Base-by-base conservation (phyloP, 1,139 yeast species). In the Keqinozyma sinolaborantium region DNA sequence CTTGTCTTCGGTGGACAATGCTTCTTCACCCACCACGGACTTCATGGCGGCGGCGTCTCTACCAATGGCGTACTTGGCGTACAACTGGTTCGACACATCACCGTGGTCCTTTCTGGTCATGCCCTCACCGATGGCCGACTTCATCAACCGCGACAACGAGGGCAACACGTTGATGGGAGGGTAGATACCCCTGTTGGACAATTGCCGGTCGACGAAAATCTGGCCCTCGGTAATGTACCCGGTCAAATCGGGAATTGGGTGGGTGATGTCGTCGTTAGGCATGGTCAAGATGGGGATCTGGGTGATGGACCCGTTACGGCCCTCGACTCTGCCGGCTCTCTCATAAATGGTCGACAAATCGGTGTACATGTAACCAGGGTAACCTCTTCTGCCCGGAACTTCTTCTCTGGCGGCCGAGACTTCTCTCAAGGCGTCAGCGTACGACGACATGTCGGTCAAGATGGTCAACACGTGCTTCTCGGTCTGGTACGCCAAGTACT, bases 331-430 rank as follows among this genome's bases (percentile, higher is more conserved):
- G 61, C 99, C 99, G 28, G 99, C 99, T 72, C 99, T 85, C 72
- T 92, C 99, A 64, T 92, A 92, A 56, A 92, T 88, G 39, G 97
- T 92, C 34, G 97, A 85, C 73, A 92, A 86, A 82, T 92, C 98
- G 31, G 99, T 92, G 71, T 92, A 92, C 99, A 92, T 92, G 66
- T 92, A 92, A 84, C 99, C 99, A 44, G 99, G 99, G 68, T 92
- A 92, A 73, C 99, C 99, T 81, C 99, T 88, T 79, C 99, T 88
- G 75, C 99, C 99, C 56, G 99, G 99, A 30, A 92, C 99, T 71
- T 92, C 99, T 71, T 92, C 99, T 77, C 99, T 86, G 31, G 99
- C 99, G 40, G 99, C 98, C 39, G 97, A 88, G 33, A 92, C 98
- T 72, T 92, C 99, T 80, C 99, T 90, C 58, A 92, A 75, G 25